Conservation (phyloP, 352 stramenopile species). For the Elongisporangium prolatum region DNA sequence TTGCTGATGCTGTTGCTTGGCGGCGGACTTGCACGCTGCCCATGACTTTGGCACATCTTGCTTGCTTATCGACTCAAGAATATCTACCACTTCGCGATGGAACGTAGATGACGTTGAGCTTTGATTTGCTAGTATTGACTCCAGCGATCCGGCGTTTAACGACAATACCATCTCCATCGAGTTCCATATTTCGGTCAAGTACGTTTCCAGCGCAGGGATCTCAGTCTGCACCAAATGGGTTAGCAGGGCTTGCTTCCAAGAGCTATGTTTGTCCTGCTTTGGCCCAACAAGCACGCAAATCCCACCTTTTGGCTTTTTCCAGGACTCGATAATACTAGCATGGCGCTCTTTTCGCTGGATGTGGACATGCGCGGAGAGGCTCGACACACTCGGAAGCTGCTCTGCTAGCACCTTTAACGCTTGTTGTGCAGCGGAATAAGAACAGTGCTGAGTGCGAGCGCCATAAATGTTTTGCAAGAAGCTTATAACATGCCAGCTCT, state of each 20-base stretch:
- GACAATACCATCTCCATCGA: constrained; percentile 29
- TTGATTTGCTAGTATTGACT: background rate
- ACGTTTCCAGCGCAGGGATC: constrained; percentile 42
- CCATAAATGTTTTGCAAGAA: background rate
- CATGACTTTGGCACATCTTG: constrained; percentile 5
- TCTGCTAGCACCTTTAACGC: background rate
- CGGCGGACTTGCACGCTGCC: background rate
- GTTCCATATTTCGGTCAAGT: constrained; percentile 37
- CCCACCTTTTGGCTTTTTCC: background rate
- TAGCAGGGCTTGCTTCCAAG: constrained; percentile 19
- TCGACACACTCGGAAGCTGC: background rate
- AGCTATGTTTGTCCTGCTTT: background rate
- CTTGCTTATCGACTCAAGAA: constrained; percentile 11
- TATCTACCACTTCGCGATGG: constrained; percentile 9
- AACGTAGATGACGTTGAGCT: background rate
- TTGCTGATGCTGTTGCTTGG: background rate
- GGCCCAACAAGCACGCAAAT: background rate
- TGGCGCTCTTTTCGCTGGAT: background rate
- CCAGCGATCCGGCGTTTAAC: constrained; percentile 5
- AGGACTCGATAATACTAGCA: background rate
- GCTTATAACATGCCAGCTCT: background rate
- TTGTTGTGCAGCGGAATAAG: background rate
- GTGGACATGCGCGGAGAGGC: background rate
- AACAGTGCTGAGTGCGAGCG: background rate
- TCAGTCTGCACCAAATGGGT: constrained; percentile 38